Conservation (phyloP, 148 eudicot species). For the Persicaria tinctoria region DNA sequence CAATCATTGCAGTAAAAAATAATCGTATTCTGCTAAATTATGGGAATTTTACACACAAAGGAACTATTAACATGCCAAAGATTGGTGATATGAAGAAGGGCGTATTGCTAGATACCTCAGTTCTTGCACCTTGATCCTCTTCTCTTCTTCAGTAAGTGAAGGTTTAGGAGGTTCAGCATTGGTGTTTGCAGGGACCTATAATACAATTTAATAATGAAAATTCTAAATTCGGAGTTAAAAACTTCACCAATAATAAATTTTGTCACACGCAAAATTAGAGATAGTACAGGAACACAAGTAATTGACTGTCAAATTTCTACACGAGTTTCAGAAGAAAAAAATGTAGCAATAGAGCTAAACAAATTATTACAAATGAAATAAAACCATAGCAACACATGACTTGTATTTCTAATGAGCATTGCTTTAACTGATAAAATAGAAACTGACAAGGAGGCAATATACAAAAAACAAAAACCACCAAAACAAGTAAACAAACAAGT, state of each 20-base stretch:
- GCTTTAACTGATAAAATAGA: neutral
- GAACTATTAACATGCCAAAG: neutral
- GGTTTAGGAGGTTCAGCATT: slow-evolving; percentile 57
- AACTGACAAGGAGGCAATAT: neutral
- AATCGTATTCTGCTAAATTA: neutral
- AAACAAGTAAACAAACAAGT: neutral
- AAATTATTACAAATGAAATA: neutral
- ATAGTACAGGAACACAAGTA: neutral
- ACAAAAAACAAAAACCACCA: neutral
- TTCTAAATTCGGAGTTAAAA: neutral
- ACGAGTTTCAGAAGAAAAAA: neutral
- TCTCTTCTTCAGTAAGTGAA: slow-evolving; percentile 83
- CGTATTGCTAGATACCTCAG: slow-evolving; percentile 41
- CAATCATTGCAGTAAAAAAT: neutral
- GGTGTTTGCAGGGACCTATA: slow-evolving; percentile 57
- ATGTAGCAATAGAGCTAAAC: neutral
- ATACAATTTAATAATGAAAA: neutral
- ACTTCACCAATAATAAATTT: neutral
- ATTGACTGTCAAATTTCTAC: neutral
- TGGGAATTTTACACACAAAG: neutral
- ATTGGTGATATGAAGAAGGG: neutral
- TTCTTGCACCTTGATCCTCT: slow-evolving; percentile 68
- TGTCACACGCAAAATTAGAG: neutral
- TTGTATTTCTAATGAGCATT: neutral
- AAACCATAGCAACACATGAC: neutral